Percentiles rank a stretch among this genome's conserved stretches.
These are phyloP conservation scores for Ophiostoma himal-ulmi DNA, from an alignment of 2,329 filamentous ascomycete genomes.

Conservation along the genomic window DNA sequence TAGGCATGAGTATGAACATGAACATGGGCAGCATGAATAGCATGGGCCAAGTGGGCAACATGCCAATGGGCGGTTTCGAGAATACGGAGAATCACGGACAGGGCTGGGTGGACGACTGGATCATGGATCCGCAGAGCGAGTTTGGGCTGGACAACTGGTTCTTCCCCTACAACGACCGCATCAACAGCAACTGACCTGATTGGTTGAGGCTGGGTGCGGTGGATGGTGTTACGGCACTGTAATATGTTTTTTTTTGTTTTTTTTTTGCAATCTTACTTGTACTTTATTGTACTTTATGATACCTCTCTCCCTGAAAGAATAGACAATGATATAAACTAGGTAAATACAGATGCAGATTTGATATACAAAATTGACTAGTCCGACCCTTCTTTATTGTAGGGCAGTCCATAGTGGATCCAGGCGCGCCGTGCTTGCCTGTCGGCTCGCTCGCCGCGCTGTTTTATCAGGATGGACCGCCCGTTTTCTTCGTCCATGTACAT, in stretches of 20 bases:
- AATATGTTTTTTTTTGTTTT: background rate
- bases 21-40: background rate
- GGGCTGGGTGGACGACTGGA: conserved; percentile 23
- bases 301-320: background rate
- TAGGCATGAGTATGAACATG: conserved; percentile 8
- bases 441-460: conserved; percentile 13
- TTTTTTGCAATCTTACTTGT: background rate
- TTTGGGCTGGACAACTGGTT: conserved; percentile 24
- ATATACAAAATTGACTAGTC: background rate
- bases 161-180: conserved; percentile 24
- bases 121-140: conserved; percentile 20
- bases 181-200: conserved; percentile 15
- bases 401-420: background rate
- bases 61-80: background rate
- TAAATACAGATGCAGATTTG: background rate
- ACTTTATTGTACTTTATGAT: background rate
- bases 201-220: background rate
- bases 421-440: background rate
- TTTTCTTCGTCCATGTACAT: conserved; percentile 15
- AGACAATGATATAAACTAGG: background rate
- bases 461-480: conserved; percentile 15
- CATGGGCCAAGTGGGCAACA: background rate
- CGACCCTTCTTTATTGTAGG: background rate
- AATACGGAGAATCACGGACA: background rate
- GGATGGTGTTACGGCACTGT: background rate